Percentiles rank a stretch among this genome's conserved stretches.
Evolutionary conservation across 164 flowering plant genomes (phyloP).

Genomic region (Vitis vinifera): ASM3070453v1 NC_081808.1:2034001-2034500

Average conservation of each 20-base stretch:
- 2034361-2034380: not conserved
- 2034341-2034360: not conserved
- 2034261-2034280: conserved; percentile 2
- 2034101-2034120: too few species aligned
- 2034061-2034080: not conserved
- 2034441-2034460: not conserved
- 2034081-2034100: not conserved
- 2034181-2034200: not conserved
- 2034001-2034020: too few species aligned
- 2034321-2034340: conserved; percentile 7
- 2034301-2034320: not conserved
- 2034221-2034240: conserved; percentile 18
- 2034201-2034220: conserved; percentile 13
- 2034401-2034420: too few species aligned
- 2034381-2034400: too few species aligned
- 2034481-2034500: not conserved
- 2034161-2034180: not conserved
- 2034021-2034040: conserved; percentile 5
- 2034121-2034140: not conserved
- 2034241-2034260: too few species aligned
- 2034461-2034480: not conserved
- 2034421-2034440: too few species aligned
- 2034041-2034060: conserved; percentile 5
- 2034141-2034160: not conserved
- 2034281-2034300: conserved; percentile 17